phyloP scores from a whole-genome alignment of 2,329 filamentous ascomycete species.

The Fusarium begoniae region DNA sequence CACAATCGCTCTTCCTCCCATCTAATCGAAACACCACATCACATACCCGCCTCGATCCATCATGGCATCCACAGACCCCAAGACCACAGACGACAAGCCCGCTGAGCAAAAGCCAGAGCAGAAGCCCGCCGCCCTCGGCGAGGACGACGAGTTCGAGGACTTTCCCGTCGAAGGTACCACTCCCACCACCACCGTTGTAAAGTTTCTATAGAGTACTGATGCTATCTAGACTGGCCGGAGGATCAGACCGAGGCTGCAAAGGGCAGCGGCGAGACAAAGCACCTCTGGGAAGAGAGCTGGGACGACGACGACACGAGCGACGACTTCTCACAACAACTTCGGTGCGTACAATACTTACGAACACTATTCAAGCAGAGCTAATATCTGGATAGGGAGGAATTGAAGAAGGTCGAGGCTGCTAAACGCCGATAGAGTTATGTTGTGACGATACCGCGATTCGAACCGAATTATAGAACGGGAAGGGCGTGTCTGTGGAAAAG shows the following conservation, averaged over 20 bases:
- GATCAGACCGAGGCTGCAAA: conserved; percentile 87
- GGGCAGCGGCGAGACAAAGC: conserved; percentile 72
- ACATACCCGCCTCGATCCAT: neutral
- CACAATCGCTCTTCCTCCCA: neutral
- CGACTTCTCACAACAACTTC: conserved; percentile 94
- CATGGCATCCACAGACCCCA: conserved; percentile 42
- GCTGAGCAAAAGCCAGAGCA: conserved; percentile 41
- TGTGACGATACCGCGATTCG: neutral
- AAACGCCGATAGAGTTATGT: conserved; percentile 63
- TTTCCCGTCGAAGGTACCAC: conserved; percentile 90
- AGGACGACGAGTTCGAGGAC: conserved; percentile 99
- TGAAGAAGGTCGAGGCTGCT: conserved; percentile 89
- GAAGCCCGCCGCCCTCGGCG: conserved; percentile 75
- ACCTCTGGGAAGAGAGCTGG: conserved; percentile 99
- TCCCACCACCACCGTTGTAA: neutral
- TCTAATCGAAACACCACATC: too few species aligned
- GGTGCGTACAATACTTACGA: conserved; percentile 64
- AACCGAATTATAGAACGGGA: neutral
- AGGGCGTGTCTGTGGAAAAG: neutral
- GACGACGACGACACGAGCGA: conserved; percentile 98
- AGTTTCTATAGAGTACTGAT: neutral
- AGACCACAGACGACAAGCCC: conserved; percentile 40
- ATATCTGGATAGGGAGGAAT: conserved; percentile 72
- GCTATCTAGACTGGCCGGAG: conserved; percentile 81
- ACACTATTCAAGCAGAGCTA: conserved; percentile 1